Evolutionary conservation across 2,329 filamentous ascomycete species (phyloP).

Genomic region (Talaromyces sp.): DNA sequence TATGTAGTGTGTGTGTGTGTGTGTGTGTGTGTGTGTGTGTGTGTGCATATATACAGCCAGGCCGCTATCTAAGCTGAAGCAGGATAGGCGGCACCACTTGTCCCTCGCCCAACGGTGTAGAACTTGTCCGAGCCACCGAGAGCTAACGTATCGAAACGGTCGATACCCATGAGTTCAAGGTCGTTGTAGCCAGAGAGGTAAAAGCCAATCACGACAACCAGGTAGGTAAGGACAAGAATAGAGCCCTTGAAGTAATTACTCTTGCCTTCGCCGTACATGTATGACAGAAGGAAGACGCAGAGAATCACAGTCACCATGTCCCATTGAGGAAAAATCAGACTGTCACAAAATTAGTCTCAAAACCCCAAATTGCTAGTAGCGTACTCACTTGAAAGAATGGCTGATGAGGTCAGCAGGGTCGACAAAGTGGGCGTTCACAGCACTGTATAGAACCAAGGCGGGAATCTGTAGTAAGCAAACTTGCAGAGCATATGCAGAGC

Average conservation of each 20-base stretch:
- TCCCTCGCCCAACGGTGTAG: conserved; percentile 9
- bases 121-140: conserved; percentile 16
- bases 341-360: conserved; percentile 25
- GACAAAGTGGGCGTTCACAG: conserved; percentile 59
- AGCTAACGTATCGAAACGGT: conserved; percentile 44
- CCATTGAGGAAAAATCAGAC: conserved; percentile 95
- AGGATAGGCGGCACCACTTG: conserved; percentile 8
- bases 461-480: conserved; percentile 94
- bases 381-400: conserved; percentile 49
- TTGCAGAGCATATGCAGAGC: conserved; percentile 92
- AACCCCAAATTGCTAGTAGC: neutral
- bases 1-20: neutral
- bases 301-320: conserved; percentile 97
- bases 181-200: conserved; percentile 70
- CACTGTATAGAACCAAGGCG: conserved; percentile 85
- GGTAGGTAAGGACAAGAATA: conserved; percentile 85
- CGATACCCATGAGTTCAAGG: conserved; percentile 44
- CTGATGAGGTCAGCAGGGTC: conserved; percentile 48
- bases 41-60: neutral
- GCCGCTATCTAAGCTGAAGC: neutral
- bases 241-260: conserved; percentile 99
- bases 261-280: conserved; percentile 98
- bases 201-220: conserved; percentile 88
- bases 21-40: too few relatives aligned
- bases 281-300: conserved; percentile 91